Evolutionary conservation across 176 grass and related monocot genomes (phyloP).

Genomic region (Carex cristatella): DNA sequence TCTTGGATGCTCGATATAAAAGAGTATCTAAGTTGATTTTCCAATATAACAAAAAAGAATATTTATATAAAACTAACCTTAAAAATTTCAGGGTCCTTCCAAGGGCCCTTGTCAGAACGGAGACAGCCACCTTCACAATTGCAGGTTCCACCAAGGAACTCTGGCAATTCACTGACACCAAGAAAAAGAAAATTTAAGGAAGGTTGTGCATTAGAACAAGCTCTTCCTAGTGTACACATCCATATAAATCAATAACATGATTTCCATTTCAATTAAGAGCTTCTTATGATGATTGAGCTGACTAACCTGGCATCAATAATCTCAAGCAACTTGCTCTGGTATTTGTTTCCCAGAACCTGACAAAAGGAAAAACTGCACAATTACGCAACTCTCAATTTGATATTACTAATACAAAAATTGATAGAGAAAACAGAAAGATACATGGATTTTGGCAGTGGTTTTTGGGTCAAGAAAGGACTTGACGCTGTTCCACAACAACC

Average conservation of each 20-base stretch:
- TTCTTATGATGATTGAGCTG: not conserved
- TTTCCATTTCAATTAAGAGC: not conserved
- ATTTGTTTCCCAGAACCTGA: slow-evolving; percentile 93
- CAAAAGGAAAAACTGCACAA: slow-evolving; percentile 20
- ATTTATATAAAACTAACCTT: slow-evolving; percentile 39
- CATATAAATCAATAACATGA: not conserved
- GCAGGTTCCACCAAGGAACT: slow-evolving; percentile 87
- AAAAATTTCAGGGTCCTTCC: slow-evolving; percentile 89
- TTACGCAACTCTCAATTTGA: not conserved
- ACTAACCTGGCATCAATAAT: slow-evolving; percentile 91
- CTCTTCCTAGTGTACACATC: not conserved
- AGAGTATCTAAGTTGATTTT: not conserved
- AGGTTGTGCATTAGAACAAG: not conserved
- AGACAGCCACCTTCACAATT: slow-evolving; percentile 90
- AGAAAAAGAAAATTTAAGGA: not conserved
- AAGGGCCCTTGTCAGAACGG: slow-evolving; percentile 90
- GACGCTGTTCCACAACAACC: slow-evolving; percentile 84
- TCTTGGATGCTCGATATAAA: not conserved
- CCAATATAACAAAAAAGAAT: not conserved
- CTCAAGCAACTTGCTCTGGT: slow-evolving; percentile 97
- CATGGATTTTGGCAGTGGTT: slow-evolving; percentile 95
- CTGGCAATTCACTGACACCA: slow-evolving; percentile 64
- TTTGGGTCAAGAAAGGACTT: slow-evolving; percentile 98
- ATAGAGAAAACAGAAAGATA: slow-evolving; percentile 22
- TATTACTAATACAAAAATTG: slow-evolving; percentile 11